These are phyloP conservation scores for Cubamyces sp. DNA, from an alignment of 768 basidiomycete species.

Conservation along the genomic window DNA sequence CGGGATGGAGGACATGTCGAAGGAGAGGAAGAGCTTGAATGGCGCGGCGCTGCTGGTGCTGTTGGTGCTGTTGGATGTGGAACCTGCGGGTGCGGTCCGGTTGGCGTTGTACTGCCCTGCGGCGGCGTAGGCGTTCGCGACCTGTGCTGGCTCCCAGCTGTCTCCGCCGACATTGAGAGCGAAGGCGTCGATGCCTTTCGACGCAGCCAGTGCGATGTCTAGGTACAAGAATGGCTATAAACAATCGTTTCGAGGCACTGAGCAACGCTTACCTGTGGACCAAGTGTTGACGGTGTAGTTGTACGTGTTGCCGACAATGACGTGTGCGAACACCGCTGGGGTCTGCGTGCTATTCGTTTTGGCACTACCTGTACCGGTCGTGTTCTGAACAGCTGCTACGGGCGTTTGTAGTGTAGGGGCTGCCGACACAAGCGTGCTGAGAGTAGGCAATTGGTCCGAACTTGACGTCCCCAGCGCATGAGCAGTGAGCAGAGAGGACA, in stretches of 20 bases:
- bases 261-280: constrained; percentile 38
- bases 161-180: constrained; percentile 73
- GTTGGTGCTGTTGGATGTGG: background rate
- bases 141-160: constrained; percentile 62
- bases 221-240: background rate
- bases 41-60: constrained; percentile 38
- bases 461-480: background rate
- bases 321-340: constrained; percentile 35
- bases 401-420: too few species aligned
- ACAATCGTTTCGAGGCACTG: background rate
- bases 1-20: constrained; percentile 48
- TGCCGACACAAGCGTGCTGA: background rate
- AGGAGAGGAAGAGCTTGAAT: constrained; percentile 53
- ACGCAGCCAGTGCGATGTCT: constrained; percentile 58
- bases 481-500: background rate
- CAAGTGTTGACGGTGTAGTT: constrained; percentile 52
- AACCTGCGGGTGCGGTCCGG: background rate
- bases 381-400: background rate
- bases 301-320: constrained; percentile 64
- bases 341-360: background rate
- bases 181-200: constrained; percentile 68
- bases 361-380: background rate
- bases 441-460: background rate
- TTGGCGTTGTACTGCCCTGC: constrained; percentile 21
- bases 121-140: constrained; percentile 62